phyloP scores from a whole-genome alignment of 2,329 filamentous ascomycete species.

The Apiospora hydei region DNA sequence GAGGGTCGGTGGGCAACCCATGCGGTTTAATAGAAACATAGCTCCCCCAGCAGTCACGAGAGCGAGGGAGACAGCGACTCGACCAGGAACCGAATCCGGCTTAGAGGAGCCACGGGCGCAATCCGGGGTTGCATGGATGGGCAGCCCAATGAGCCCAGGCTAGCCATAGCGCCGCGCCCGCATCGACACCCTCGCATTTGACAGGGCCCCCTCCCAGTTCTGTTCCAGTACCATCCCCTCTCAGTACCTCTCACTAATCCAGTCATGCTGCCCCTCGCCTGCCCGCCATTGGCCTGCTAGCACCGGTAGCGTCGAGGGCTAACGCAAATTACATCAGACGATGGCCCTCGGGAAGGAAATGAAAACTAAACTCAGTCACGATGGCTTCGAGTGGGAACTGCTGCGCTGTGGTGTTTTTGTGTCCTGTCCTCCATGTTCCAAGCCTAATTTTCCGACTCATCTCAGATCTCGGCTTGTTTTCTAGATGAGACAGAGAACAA shows the following conservation, averaged over 20 bases:
- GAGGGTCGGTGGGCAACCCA: slow-evolving; percentile 5
- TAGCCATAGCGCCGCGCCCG: slow-evolving; percentile 10
- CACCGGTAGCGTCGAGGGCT: not conserved
- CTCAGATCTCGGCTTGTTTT: not conserved
- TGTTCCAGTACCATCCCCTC: too few relatives aligned
- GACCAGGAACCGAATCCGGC: not conserved
- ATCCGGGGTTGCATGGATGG: slow-evolving; percentile 19
- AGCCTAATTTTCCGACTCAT: not conserved
- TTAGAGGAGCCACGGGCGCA: slow-evolving; percentile 6
- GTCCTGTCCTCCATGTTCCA: not conserved
- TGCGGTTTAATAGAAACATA: slow-evolving; percentile 2
- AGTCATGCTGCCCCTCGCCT: not conserved
- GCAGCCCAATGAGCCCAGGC: not conserved
- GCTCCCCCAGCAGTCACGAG: not conserved
- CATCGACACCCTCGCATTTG: slow-evolving; percentile 10
- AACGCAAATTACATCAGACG: slow-evolving; percentile 16
- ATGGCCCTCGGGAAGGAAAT: not conserved
- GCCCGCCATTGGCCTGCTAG: slow-evolving; percentile 5
- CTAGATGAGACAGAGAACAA: not conserved
- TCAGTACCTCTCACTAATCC: not conserved
- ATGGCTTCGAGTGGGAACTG: slow-evolving; percentile 3
- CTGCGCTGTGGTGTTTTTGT: not conserved
- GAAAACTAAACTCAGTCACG: slow-evolving; percentile 17
- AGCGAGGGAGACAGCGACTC: not conserved
- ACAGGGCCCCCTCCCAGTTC: not conserved